Conservation (phyloP, 345 rosid genomes). For the Sisymbrium altissimum region DNA sequence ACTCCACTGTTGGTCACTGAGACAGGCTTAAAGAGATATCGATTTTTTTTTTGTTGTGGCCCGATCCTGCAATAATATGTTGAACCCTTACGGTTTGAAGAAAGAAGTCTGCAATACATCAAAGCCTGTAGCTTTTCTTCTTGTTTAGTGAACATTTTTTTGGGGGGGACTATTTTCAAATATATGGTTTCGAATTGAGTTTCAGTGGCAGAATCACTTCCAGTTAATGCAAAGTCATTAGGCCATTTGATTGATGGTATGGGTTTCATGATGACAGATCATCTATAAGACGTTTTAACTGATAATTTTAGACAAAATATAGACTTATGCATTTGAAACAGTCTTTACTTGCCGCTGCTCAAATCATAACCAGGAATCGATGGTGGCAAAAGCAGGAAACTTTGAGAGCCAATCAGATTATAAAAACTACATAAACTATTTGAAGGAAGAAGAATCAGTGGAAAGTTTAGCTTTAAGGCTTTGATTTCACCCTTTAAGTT, state of each 20-base stretch:
- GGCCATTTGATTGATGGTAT: not conserved
- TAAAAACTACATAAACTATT: too few species aligned
- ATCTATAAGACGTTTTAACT: too few species aligned
- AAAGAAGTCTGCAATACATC: not conserved
- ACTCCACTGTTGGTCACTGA: slow-evolving; percentile 15
- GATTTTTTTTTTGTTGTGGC: not conserved
- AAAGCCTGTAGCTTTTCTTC: not conserved
- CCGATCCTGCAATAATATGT: slow-evolving; percentile 12
- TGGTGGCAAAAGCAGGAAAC: too few species aligned
- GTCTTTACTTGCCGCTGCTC: too few species aligned
- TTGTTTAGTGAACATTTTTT: not conserved
- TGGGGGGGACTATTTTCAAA: not conserved
- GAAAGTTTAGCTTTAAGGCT: too few species aligned
- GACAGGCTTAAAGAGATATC: not conserved
- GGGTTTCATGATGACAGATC: too few species aligned
- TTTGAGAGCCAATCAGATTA: too few species aligned
- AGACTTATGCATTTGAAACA: too few species aligned
- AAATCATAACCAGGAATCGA: too few species aligned
- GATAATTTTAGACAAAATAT: too few species aligned
- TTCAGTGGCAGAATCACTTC: not conserved
- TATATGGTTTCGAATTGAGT: not conserved
- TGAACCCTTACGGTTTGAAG: not conserved
- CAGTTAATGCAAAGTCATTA: not conserved
- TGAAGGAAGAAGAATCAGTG: too few species aligned
- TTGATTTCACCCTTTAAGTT: too few species aligned